Evolutionary conservation across 345 rosid species (phyloP), one percentile per base, ranked within the genome.

Genomic region (Carallia pectinifolia): DNA sequence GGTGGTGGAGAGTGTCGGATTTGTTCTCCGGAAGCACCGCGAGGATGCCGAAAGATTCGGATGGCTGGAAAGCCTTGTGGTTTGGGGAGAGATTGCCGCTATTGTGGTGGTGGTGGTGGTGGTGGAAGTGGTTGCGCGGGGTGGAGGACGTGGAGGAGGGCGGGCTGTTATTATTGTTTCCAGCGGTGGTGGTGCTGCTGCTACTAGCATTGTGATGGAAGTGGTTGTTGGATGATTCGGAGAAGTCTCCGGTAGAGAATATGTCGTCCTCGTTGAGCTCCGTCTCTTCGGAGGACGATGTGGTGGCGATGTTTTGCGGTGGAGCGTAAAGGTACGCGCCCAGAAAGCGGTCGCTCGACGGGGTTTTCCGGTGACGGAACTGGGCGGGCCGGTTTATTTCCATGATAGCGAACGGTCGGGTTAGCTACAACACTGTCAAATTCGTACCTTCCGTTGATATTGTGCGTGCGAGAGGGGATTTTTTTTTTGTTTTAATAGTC

Each of bases 221-320:
- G 76, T 16, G 71, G 80, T 31, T 65, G 58, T 23, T 47, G 1
- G 65, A n/a, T 7, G 62, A 38, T 38, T 70, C 81, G 56, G 87
- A 72, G 73, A 89, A 71, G 62, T 91, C 93, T 18, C 78, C 83
- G 55, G 87, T 53, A 53, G 81, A 81, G 74, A 82, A 88, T 80
- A 89, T 82, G 66, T 89, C 93, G 71, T 89, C 93, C 72, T 91
- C 97, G 52, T 74, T 78, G 40, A 91, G 82, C 75, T 91, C 96
- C 59, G 81, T 85, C 36, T 77, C 86, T 37, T 72, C 84, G 29
- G 72, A 50, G 40, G 71, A 55, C 30, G 81, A 4, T 54, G 72
- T 40, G 30, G 86, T 63, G 48, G 85, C 67, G 15, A 79, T 58
- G 79, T 66, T 47, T 16, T 30, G 68, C 1, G 61, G 75, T 10